Conservation (phyloP, 139 green algal species). For the Haematococcus lacustris region DNA sequence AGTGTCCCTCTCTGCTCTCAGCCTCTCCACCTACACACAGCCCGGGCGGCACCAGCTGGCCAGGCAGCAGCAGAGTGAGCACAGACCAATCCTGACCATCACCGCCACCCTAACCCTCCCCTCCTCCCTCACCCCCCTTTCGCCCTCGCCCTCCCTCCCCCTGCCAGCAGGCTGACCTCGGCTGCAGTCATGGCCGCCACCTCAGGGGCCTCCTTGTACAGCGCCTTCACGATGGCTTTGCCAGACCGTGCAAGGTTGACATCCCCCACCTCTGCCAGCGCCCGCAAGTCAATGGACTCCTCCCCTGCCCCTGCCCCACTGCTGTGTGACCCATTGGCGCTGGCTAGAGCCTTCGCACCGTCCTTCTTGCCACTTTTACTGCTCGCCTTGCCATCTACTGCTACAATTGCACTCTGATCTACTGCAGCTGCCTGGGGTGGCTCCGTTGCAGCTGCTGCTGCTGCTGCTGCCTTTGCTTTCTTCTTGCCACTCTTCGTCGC, state of each 20-base stretch:
- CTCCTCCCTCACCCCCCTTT: neutral
- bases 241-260: conserved; percentile 28
- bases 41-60: neutral
- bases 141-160: neutral
- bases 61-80: too few relatives aligned
- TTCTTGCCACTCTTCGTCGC: too few relatives aligned
- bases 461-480: too few relatives aligned
- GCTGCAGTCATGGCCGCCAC: conserved; percentile 31
- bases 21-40: conserved; percentile 25
- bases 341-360: too few relatives aligned
- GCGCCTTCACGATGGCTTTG: conserved; percentile 47
- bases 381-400: too few relatives aligned
- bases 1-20: conserved; percentile 39
- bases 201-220: conserved; percentile 54
- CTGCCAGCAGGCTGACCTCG: conserved; percentile 6
- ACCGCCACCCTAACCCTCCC: neutral
- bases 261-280: conserved; percentile 52
- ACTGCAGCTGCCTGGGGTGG: too few relatives aligned
- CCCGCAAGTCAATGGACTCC: neutral
- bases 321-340: too few relatives aligned
- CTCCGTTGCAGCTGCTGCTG: too few relatives aligned
- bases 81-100: neutral
- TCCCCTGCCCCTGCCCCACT: too few relatives aligned
- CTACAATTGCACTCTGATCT: too few relatives aligned
- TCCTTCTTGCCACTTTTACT: too few relatives aligned